Percentiles rank a stretch among this genome's conserved stretches.
Conservation (phyloP, 352 stramenopile genomes). For the Phytophthora niederhauseri region DNA sequence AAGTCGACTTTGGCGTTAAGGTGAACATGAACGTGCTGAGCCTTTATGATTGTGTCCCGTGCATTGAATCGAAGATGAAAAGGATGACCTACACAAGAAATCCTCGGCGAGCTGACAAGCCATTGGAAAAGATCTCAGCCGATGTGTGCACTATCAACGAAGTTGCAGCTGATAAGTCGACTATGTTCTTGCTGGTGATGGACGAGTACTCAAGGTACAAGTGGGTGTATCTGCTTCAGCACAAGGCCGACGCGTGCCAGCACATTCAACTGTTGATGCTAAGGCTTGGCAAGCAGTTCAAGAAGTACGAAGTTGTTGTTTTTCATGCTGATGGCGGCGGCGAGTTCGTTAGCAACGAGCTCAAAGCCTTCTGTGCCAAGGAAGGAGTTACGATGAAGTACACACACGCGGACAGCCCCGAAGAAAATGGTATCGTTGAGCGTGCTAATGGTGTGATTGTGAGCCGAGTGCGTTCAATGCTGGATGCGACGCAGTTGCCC, state of each 20-base stretch:
- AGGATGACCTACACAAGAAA: constrained; percentile 2
- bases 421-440: constrained; percentile 1
- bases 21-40: background rate
- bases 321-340: background rate
- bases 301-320: background rate
- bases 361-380: background rate
- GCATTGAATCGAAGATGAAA: constrained; percentile 3
- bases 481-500: background rate
- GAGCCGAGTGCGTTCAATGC: background rate
- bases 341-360: constrained; percentile 1
- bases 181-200: constrained; percentile 1
- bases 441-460: background rate
- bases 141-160: constrained; percentile 8
- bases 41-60: background rate
- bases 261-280: background rate
- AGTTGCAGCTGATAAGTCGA: background rate
- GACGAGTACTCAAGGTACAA: constrained; percentile 1
- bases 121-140: background rate
- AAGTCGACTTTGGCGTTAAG: constrained; percentile 1
- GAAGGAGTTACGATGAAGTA: background rate
- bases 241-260: background rate
- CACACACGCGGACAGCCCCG: background rate
- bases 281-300: constrained; percentile 1
- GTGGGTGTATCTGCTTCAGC: background rate
- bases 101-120: background rate